A percentile compares a stretch with the other conserved stretches of the same genome.
These are phyloP conservation scores for Wickerhamomyces sp. DNA, from an alignment of 1,139 yeast genomes.

Conservation along the genomic window DNA sequence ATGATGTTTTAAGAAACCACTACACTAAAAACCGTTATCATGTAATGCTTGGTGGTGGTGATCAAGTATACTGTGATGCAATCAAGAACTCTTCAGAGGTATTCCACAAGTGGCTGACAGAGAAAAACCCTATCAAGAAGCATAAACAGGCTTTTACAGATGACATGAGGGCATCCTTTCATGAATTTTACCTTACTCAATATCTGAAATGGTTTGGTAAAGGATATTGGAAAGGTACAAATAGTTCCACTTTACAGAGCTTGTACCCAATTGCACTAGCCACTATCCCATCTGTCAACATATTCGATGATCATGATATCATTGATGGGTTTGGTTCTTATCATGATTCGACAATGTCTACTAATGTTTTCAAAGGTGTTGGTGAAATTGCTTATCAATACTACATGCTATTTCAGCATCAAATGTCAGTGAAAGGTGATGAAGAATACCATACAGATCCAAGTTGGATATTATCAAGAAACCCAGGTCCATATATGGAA, in stretches of 20 bases:
- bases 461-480: slow-evolving; percentile 51
- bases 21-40: slow-evolving; percentile 58
- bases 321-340: slow-evolving; percentile 96
- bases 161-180: slow-evolving; percentile 49
- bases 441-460: slow-evolving; percentile 38
- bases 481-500: slow-evolving; percentile 60
- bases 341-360: slow-evolving; percentile 65
- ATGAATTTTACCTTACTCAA: slow-evolving; percentile 61
- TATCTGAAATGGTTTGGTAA: slow-evolving; percentile 86
- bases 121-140: slow-evolving; percentile 45
- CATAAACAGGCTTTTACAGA: slow-evolving; percentile 36
- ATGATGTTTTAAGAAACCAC: slow-evolving; percentile 72
- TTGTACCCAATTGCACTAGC: slow-evolving; percentile 74
- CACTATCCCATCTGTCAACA: slow-evolving; percentile 77
- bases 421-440: slow-evolving; percentile 47
- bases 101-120: slow-evolving; percentile 59
- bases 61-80: slow-evolving; percentile 86
- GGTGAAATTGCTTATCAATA: slow-evolving; percentile 80
- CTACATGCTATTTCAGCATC: slow-evolving; percentile 90
- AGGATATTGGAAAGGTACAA: slow-evolving; percentile 76
- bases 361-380: slow-evolving; percentile 60
- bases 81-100: slow-evolving; percentile 55
- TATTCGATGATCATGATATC: slow-evolving; percentile 88
- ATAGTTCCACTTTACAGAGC: slow-evolving; percentile 59
- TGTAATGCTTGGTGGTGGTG: slow-evolving; percentile 97